Evolutionary conservation across 139 green algal genomes (phyloP).

Genomic region (Spirogloea muscicola): DNA sequence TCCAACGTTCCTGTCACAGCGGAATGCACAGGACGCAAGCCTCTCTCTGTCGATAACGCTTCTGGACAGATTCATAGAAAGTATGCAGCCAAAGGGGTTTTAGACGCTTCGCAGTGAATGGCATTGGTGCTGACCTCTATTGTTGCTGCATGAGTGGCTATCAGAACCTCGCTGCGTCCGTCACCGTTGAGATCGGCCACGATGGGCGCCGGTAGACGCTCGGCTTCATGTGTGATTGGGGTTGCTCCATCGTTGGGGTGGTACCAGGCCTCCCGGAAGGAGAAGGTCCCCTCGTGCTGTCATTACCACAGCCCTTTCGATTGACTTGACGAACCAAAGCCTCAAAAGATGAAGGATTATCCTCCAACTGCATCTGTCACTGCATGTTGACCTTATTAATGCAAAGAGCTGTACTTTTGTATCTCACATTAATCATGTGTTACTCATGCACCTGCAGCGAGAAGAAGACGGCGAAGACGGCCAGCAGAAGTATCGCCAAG

Average conservation of each 20-base stretch:
- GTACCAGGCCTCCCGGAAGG: constrained; percentile 27
- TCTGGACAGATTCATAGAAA: too few species aligned
- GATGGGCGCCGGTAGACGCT: constrained; percentile 23
- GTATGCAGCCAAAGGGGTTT: too few species aligned
- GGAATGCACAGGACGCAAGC: too few species aligned
- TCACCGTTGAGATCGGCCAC: constrained; percentile 90
- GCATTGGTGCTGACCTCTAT: constrained; percentile 58
- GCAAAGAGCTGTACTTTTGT: background rate
- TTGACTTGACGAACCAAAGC: too few species aligned
- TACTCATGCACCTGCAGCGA: constrained; percentile 31
- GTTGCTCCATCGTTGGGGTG: background rate
- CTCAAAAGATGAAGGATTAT: too few species aligned
- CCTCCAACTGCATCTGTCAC: background rate
- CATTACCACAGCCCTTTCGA: too few species aligned
- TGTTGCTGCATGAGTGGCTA: constrained; percentile 64
- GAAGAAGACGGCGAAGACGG: constrained; percentile 35
- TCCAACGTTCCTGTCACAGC: too few species aligned
- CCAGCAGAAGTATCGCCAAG: constrained; percentile 30
- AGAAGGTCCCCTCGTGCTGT: constrained; percentile 33
- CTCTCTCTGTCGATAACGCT: too few species aligned
- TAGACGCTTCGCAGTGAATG: too few species aligned
- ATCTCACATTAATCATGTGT: background rate
- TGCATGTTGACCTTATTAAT: constrained; percentile 1
- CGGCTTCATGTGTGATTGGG: background rate
- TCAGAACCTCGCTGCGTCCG: constrained; percentile 78